phyloP scores from a whole-genome alignment of 2,329 filamentous ascomycete species.

The Amphichorda felina region DNA sequence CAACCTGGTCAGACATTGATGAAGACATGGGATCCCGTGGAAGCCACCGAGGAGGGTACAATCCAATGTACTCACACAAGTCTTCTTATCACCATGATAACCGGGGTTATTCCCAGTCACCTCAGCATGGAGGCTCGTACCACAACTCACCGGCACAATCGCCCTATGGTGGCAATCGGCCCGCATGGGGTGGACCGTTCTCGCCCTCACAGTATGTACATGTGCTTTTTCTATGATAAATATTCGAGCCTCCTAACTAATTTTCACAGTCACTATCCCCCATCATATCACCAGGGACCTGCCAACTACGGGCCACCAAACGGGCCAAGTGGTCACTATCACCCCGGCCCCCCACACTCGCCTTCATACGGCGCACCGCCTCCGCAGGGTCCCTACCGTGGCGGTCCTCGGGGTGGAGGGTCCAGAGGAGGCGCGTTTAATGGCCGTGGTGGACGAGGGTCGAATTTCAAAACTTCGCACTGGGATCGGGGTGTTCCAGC shows the following conservation, averaged over 20 bases:
- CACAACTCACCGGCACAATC: slow-evolving; percentile 33
- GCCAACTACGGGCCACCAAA: slow-evolving; percentile 36
- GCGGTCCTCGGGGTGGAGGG: slow-evolving; percentile 19
- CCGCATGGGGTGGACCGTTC: slow-evolving; percentile 24
- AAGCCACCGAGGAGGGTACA: slow-evolving; percentile 28
- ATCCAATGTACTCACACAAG: slow-evolving; percentile 22
- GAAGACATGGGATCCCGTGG: slow-evolving; percentile 35
- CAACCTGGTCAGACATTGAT: slow-evolving; percentile 37
- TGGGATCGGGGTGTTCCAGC: slow-evolving; percentile 29
- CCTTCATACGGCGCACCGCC: slow-evolving; percentile 17
- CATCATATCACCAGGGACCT: slow-evolving; percentile 42
- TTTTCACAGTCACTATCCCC: slow-evolving; percentile 43
- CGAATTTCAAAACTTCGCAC: slow-evolving; percentile 54
- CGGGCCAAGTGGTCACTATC: slow-evolving; percentile 42
- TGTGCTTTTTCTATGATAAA: not conserved
- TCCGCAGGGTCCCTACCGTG: not conserved
- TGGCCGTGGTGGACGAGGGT: slow-evolving; percentile 39
- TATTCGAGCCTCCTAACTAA: slow-evolving; percentile 7
- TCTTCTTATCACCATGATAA: slow-evolving; percentile 23
- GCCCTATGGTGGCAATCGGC: slow-evolving; percentile 23
- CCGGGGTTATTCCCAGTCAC: slow-evolving; percentile 26
- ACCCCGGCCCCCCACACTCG: slow-evolving; percentile 31
- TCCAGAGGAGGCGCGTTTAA: slow-evolving; percentile 50
- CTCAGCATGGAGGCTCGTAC: slow-evolving; percentile 29
- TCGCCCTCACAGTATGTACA: slow-evolving; percentile 27